phyloP scores from a whole-genome alignment of 306 rosid genomes.

The Casuarina cunninghamiana region DNA sequence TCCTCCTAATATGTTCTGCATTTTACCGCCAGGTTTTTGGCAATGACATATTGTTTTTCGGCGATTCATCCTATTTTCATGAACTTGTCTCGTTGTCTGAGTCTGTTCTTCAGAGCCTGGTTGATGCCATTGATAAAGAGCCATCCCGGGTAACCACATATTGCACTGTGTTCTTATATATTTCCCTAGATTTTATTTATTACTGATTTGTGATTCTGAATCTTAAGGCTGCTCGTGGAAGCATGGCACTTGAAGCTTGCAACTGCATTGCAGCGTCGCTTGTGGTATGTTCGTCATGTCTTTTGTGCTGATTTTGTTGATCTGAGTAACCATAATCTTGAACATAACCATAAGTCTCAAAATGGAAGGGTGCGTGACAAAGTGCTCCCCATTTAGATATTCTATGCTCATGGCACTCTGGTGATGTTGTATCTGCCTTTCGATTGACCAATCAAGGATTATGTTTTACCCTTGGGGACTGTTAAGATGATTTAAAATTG shows the following conservation, averaged over 20 bases:
- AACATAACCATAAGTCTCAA: not conserved
- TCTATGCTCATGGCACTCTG: not conserved
- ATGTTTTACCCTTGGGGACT: not conserved
- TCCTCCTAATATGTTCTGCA: slow-evolving; percentile 6
- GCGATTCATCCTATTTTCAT: slow-evolving; percentile 54
- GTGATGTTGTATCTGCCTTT: not conserved
- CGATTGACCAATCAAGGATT: not conserved
- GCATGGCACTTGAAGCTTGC: slow-evolving; percentile 96
- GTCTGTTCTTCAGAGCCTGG: slow-evolving; percentile 61
- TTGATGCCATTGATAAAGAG: slow-evolving; percentile 65
- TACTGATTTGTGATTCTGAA: slow-evolving; percentile 39
- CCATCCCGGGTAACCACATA: slow-evolving; percentile 57
- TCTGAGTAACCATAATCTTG: not conserved
- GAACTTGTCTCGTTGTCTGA: slow-evolving; percentile 74
- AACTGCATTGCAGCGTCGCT: slow-evolving; percentile 75
- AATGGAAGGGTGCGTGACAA: not conserved
- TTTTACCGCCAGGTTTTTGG: slow-evolving; percentile 55
- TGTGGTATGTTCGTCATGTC: slow-evolving; percentile 44
- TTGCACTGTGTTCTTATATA: not conserved
- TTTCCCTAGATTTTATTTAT: slow-evolving; percentile 18
- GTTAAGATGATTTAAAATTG: not conserved
- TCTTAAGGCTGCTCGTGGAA: slow-evolving; percentile 70
- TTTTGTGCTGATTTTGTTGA: slow-evolving; percentile 12
- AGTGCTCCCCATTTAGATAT: not conserved
- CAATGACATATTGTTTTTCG: slow-evolving; percentile 59